Conservation (phyloP, 768 basidiomycete species). For the Exidia glandulosa region DNA sequence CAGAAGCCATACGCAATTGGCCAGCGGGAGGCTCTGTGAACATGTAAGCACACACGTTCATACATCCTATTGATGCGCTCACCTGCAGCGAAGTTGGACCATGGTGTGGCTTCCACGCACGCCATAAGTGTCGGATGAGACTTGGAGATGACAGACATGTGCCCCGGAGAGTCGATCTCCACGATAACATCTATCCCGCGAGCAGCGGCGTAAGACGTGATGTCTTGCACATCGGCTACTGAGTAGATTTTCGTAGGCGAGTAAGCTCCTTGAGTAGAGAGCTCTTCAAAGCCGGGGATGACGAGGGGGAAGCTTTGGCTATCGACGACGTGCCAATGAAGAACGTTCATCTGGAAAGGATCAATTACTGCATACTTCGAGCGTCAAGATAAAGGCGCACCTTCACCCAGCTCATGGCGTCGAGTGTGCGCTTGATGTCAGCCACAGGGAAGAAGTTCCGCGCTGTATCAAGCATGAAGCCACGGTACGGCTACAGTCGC, state of each 20-base stretch:
- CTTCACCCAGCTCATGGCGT: conserved; percentile 71
- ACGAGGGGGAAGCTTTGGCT: conserved; percentile 71
- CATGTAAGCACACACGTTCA: no score
- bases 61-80: no score
- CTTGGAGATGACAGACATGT: conserved; percentile 53
- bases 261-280: conserved; percentile 52
- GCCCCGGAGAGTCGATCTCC: conserved; percentile 82
- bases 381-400: conserved; percentile 18
- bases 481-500: conserved; percentile 54
- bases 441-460: conserved; percentile 59
- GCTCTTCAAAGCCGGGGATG: conserved; percentile 48
- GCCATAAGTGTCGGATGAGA: conserved; percentile 69
- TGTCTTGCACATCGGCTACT: conserved; percentile 39
- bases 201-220: conserved; percentile 58
- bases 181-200: conserved; percentile 63
- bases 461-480: conserved; percentile 72
- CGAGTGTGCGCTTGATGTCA: conserved; percentile 58
- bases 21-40: conserved; percentile 76
- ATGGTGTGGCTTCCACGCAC: conserved; percentile 33
- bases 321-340: conserved; percentile 83
- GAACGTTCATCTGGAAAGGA: conserved; percentile 45
- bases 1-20: conserved; percentile 62
- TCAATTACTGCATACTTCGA: conserved; percentile 1
- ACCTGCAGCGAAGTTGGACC: conserved; percentile 39
- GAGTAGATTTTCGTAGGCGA: conserved; percentile 42